These are phyloP conservation scores for Tylopilus felleus DNA, from an alignment of 768 basidiomycete species.

Conservation along the genomic window DNA sequence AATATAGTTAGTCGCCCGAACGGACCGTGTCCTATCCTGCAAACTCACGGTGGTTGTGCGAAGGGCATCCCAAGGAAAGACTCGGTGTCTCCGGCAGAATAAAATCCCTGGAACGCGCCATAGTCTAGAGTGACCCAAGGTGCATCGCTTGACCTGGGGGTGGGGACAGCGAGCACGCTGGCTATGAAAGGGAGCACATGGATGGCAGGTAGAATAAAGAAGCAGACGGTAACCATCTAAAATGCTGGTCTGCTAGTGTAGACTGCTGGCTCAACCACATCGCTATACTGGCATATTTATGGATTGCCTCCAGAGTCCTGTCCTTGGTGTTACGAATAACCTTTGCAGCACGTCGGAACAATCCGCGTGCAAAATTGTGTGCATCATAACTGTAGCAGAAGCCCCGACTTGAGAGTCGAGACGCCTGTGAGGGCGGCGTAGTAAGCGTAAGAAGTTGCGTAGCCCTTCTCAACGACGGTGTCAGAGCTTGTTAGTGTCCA, in stretches of 20 bases:
- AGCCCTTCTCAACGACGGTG: no score
- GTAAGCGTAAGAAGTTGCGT: no score
- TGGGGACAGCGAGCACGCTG: background rate
- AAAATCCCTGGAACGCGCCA: conserved; percentile 15
- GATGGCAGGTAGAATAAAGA: background rate
- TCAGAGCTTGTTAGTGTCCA: no score
- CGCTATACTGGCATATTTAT: background rate
- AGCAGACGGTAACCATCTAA: background rate
- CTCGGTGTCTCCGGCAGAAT: background rate
- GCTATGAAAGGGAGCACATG: background rate
- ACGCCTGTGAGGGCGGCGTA: no score
- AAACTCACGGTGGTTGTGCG: conserved; percentile 1
- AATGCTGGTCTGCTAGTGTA: background rate
- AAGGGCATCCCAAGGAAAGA: conserved; percentile 1
- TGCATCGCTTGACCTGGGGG: background rate
- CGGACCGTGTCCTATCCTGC: accelerated
- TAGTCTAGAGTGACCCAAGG: conserved; percentile 18
- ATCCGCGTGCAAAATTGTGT: no score
- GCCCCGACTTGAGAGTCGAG: no score
- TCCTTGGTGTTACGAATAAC: no score
- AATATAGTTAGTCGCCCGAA: background rate
- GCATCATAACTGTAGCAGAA: no score
- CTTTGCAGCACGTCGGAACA: no score
- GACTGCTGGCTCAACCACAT: no score
- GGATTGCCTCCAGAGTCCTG: no score